A percentile compares a stretch with the other conserved stretches of the same genome.
Conservation (phyloP, 2,329 filamentous ascomycete genomes). For the Microdochium trichocladiopsis region DNA sequence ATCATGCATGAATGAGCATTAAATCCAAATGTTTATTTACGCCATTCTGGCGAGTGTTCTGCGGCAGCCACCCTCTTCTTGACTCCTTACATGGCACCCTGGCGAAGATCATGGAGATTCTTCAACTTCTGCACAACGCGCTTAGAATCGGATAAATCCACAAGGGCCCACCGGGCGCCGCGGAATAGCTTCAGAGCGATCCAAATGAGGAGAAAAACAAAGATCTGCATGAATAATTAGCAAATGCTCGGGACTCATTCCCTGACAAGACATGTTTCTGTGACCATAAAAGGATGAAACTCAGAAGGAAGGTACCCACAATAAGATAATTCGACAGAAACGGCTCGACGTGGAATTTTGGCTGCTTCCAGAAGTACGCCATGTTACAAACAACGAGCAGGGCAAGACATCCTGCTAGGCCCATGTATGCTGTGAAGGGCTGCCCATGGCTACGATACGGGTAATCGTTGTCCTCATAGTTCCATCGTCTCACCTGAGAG, state of each 20-base stretch:
- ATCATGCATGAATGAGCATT: no score
- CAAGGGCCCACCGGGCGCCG: slow-evolving; percentile 17
- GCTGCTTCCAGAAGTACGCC: slow-evolving; percentile 22
- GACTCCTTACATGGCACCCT: slow-evolving; percentile 5
- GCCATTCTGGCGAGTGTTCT: no score
- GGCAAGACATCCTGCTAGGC: slow-evolving; percentile 25
- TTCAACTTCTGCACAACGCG: slow-evolving; percentile 18
- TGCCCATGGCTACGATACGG: slow-evolving; percentile 30
- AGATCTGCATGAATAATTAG: slow-evolving; percentile 10
- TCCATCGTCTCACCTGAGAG: slow-evolving; percentile 17
- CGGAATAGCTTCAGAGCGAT: slow-evolving; percentile 18
- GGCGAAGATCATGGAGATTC: slow-evolving; percentile 16
- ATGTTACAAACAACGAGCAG: slow-evolving; percentile 24
- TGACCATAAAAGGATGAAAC: background rate
- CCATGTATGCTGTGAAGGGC: slow-evolving; percentile 25
- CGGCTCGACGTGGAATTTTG: slow-evolving; percentile 19
- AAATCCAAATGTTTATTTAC: no score
- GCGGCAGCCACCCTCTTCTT: no score
- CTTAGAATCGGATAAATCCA: slow-evolving; percentile 20
- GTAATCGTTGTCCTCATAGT: slow-evolving; percentile 19
- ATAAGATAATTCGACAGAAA: slow-evolving; percentile 30
- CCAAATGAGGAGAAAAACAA: slow-evolving; percentile 21
- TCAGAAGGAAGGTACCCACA: slow-evolving; percentile 16
- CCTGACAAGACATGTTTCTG: background rate
- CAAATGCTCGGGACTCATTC: background rate